Base-by-base conservation (phyloP, 148 eudicot genomes). In the Nepenthes gracilis region DNA sequence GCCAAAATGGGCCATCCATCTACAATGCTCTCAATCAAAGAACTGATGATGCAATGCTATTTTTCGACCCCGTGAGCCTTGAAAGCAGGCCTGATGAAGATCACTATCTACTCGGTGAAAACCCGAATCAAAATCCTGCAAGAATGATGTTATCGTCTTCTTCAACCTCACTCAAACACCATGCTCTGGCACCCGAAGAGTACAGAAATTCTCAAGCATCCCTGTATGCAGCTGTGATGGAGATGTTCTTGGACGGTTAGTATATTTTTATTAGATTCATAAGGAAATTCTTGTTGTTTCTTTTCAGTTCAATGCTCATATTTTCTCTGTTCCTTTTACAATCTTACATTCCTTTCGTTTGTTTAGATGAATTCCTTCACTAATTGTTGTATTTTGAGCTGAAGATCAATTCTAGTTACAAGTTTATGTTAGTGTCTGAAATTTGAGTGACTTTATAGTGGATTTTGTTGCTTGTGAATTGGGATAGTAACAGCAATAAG, bases 221-320 rank as follows among this genome's bases (percentile, higher is more conserved):
- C 23, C 87, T 85, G 92, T 87, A 87, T 80, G 57, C 84, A 35
- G 95, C 87, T 81, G 95, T 87, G 47, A 87, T 91, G 97, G 97
- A 87, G 78, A 81, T 85, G 38, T 91, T 71, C 86, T 77, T 81
- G 77, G 89, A 79, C 23, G 23, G 65, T 76, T 64, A 70, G 64
- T 12, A 23, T 49, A 40, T 40, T 40, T 8, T 40, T 40, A 40
- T 40, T 4, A 40, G 8, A 40, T 40, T 40, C 4, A 40, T 8
- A 3, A 40, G 8, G 45, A 40, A 40, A 40, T 40, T 4, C 45
- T 40, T 40, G 45, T 40, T 3, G 6, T 40, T 8, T 40, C 45
- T 40, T 8, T 40, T 40, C 8, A 40, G 45, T 40, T 40, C 8
- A 40, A 4, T 40, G 45, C 45, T 40, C 6, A 40, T 40, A 8